Evolutionary conservation across 2,329 filamentous ascomycete genomes (phyloP), one percentile per base, ranked within the genome.

Genomic region (Cercospora zeae-maydis): DNA sequence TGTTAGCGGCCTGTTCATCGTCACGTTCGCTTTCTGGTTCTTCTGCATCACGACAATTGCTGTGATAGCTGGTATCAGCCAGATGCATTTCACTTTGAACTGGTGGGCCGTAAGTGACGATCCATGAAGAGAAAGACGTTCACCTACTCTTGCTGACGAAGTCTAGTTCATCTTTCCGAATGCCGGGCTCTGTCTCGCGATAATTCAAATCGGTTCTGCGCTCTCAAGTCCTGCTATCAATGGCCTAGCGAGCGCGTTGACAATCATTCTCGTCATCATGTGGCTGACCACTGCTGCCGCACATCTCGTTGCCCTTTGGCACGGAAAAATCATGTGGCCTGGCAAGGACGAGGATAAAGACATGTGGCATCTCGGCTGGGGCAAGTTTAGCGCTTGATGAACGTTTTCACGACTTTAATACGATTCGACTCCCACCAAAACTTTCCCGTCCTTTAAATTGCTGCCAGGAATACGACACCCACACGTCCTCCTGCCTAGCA

Each of bases 141-240:
- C 10, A 4, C 9, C 13, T 14, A 10, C 33, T 1, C 7, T n/a
- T 36, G 16, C 57, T 59, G 11, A 59, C 21, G 21, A 16, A 7
- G 14, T 11, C 10, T 19, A 67, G 5, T 86, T 87, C 73, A 82
- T 89, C 34, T 89, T 88, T 69, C 86, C 86, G 5, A 88, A 88
- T 63, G 84, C 83, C 1, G 86, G 86, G 0, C 83, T 88, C 57
- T 85, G 83, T 1, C 77, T 88, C 39, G 83, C 84, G 0, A 82
- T 82, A 3, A 85, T 88, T 42, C 78, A 83, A 13, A 76, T 87
- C 51, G 86, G 83, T 2, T 78, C 79, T n/a, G 79, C 75, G 0
- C 75, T 87, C 10, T 73, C 78, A 0, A 88, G 83, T 68, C 64
- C 77, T 0, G 83, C 78, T 0, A 75, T 88, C n/a, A 71, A 81